Percentiles rank a stretch among this genome's conserved stretches.
Evolutionary conservation across 1,284 basidiomycete genomes (phyloP).

Genomic region (Volvariella surrecta): DNA sequence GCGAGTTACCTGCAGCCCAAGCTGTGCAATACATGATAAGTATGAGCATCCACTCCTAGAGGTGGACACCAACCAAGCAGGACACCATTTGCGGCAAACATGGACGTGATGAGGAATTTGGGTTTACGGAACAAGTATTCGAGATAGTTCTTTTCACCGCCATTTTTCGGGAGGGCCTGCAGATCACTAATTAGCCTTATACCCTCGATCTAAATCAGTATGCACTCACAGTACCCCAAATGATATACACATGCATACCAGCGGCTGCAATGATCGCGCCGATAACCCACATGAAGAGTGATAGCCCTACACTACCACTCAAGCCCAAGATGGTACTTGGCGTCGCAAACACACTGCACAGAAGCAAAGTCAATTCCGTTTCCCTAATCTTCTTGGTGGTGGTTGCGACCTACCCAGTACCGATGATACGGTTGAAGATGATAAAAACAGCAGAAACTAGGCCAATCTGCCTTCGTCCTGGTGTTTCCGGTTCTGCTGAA

Average conservation of each 20-base stretch:
- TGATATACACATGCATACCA: slow-evolving; percentile 12
- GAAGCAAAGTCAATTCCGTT: background rate
- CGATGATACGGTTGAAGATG: slow-evolving; percentile 33
- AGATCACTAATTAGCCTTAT: background rate
- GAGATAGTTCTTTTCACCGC: slow-evolving; percentile 27
- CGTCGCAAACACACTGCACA: slow-evolving; percentile 23
- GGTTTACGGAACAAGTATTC: slow-evolving; percentile 24
- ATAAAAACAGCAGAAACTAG: slow-evolving; percentile 27
- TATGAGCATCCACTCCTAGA: slow-evolving; percentile 1
- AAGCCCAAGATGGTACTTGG: slow-evolving; percentile 22
- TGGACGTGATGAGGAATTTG: slow-evolving; percentile 21
- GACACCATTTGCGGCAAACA: slow-evolving; percentile 22
- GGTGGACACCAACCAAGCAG: slow-evolving; percentile 16
- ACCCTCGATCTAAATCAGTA: background rate
- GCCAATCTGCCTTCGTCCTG: slow-evolving; percentile 11
- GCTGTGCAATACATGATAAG: slow-evolving; percentile 12
- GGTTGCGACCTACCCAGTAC: slow-evolving; percentile 23
- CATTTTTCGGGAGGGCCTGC: slow-evolving; percentile 22
- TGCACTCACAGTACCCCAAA: slow-evolving; percentile 11
- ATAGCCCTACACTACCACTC: slow-evolving; percentile 21
- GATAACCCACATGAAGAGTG: slow-evolving; percentile 16
- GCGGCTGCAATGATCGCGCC: slow-evolving; percentile 12
- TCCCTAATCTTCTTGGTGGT: background rate
- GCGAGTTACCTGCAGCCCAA: slow-evolving; percentile 25
- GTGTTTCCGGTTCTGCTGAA: background rate